Conservation (phyloP, 2,329 filamentous ascomycete genomes). For the Mollisiaceae sp. region DNA sequence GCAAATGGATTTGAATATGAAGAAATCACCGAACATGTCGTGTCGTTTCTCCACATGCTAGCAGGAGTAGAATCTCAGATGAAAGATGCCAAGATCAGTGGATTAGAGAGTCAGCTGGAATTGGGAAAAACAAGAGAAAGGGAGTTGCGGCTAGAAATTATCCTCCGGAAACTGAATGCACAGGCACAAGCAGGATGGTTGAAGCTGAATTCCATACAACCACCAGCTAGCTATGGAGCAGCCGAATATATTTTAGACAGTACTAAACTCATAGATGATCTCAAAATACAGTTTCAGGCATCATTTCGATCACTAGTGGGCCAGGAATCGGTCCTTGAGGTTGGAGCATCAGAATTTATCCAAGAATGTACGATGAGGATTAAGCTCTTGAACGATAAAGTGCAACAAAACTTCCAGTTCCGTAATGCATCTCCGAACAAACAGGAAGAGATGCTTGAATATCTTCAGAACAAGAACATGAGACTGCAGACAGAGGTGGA, state of each 20-base stretch:
- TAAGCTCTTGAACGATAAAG: neutral
- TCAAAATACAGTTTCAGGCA: neutral
- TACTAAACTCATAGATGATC: neutral
- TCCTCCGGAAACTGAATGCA: neutral
- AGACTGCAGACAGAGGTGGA: neutral
- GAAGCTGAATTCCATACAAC: neutral
- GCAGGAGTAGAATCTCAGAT: neutral
- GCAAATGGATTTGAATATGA: neutral
- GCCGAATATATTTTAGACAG: neutral
- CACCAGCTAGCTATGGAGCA: neutral
- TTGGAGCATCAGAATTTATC: neutral
- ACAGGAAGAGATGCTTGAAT: neutral
- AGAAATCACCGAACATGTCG: neutral
- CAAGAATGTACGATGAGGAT: neutral
- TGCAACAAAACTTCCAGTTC: neutral
- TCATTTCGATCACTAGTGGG: neutral
- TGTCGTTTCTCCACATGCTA: neutral
- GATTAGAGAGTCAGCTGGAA: neutral
- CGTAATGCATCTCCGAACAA: neutral
- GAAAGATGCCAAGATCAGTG: neutral
- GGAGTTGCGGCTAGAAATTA: neutral
- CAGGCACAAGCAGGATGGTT: neutral
- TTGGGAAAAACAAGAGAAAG: slow-evolving; percentile 1
- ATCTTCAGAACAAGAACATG: neutral
- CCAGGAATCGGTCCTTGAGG: neutral